Conservation (phyloP, 495 filamentous ascomycete genomes). For the Podospora australis region DNA sequence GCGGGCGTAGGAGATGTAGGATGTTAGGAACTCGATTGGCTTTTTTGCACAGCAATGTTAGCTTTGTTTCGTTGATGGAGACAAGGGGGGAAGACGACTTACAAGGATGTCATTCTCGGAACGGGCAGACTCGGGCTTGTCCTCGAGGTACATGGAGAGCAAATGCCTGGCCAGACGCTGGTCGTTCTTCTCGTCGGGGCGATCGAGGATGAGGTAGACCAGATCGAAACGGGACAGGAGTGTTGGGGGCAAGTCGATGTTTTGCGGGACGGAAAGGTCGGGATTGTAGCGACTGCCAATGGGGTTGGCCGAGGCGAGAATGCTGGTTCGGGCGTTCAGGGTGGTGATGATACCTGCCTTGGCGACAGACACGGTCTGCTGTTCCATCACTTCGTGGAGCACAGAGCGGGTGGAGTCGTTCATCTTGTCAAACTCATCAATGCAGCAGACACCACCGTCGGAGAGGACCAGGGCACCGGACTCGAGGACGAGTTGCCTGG, state of each 20-base stretch:
- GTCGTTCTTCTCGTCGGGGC: constrained; percentile 81
- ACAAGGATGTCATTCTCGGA: constrained; percentile 64
- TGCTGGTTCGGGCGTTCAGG: constrained; percentile 87
- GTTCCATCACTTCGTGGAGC: constrained; percentile 98
- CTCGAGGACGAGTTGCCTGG: constrained; percentile 90
- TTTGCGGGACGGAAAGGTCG: constrained; percentile 90
- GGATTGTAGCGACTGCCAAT: constrained; percentile 97
- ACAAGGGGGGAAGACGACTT: constrained; percentile 29
- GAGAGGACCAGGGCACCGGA: constrained; percentile 93
- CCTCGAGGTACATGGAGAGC: constrained; percentile 95
- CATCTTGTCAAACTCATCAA: constrained; percentile 99
- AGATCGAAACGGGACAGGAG: constrained; percentile 92
- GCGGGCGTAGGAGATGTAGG: constrained; percentile 96
- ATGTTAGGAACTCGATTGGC: constrained; percentile 91
- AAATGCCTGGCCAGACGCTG: constrained; percentile 85
- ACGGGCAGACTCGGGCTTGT: constrained; percentile 80
- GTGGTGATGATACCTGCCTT: constrained; percentile 99
- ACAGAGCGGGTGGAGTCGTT: constrained; percentile 91
- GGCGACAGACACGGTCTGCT: constrained; percentile 97
- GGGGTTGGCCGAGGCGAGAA: constrained; percentile 93
- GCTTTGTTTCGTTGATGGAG: constrained; percentile 10
- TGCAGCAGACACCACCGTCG: constrained; percentile 96
- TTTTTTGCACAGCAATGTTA: constrained; percentile 28
- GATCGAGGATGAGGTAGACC: constrained; percentile 92
- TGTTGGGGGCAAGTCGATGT: constrained; percentile 95